Conservation (phyloP, 1,284 basidiomycete genomes). For the Leccinum pachyderme region DNA sequence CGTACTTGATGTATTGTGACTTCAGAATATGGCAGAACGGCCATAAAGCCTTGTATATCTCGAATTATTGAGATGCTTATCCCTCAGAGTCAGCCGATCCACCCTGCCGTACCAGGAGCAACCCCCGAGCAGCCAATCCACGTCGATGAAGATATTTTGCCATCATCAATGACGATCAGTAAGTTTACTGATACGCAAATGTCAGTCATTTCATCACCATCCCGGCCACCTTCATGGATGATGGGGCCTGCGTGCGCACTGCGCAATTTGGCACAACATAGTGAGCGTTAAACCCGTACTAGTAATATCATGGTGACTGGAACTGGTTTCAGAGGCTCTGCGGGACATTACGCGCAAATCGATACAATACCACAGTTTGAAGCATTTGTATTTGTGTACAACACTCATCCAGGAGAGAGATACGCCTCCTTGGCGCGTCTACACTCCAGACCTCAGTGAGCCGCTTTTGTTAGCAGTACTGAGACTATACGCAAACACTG, state of each 20-base stretch:
- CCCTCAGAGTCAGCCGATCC: neutral
- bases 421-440: conserved; percentile 13
- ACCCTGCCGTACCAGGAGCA: neutral
- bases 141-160: neutral
- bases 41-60: conserved; percentile 9
- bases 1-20: neutral
- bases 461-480: neutral
- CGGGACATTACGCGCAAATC: neutral
- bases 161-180: neutral
- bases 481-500: neutral
- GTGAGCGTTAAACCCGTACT: conserved; percentile 4
- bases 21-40: conserved; percentile 16
- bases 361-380: conserved; percentile 17
- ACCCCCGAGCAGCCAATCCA: neutral
- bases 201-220: neutral
- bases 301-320: neutral
- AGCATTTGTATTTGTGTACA: conserved; percentile 18
- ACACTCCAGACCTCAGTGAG: conserved; percentile 23
- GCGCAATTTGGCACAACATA: conserved; percentile 13
- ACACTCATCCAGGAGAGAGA: conserved; percentile 18
- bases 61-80: conserved; percentile 20
- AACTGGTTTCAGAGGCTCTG: conserved; percentile 1
- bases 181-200: neutral
- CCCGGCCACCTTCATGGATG: neutral
- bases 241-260: neutral